These are phyloP conservation scores for Naganishia sp. DNA, from an alignment of 1,284 basidiomycete species.

Conservation along the genomic window DNA sequence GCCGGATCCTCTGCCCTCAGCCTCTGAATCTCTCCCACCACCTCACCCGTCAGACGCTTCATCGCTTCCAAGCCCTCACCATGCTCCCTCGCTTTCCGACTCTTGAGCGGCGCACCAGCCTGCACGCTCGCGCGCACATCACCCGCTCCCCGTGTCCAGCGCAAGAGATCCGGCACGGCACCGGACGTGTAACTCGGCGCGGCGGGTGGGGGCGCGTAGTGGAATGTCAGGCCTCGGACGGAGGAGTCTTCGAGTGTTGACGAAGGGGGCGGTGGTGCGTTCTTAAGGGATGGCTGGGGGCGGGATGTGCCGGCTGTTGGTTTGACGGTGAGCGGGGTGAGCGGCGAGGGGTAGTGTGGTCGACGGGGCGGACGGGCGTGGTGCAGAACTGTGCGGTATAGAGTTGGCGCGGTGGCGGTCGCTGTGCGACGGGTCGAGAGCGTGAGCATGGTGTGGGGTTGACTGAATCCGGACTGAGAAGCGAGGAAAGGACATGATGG, in stretches of 20 bases:
- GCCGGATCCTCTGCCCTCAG: constrained; percentile 38
- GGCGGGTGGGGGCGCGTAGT: constrained; percentile 49
- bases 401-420: neutral
- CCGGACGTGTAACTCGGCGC: constrained; percentile 48
- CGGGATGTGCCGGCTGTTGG: constrained; percentile 48
- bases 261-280: constrained; percentile 26
- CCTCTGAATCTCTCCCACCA: constrained; percentile 39
- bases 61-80: constrained; percentile 31
- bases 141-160: constrained; percentile 43
- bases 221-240: constrained; percentile 39
- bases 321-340: constrained; percentile 37
- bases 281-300: constrained; percentile 34
- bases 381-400: constrained; percentile 28
- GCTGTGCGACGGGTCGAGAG: constrained; percentile 1
- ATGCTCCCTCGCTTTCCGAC: constrained; percentile 35
- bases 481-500: neutral
- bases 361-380: constrained; percentile 45
- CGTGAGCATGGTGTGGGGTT: constrained; percentile 16
- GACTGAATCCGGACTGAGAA: neutral
- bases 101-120: constrained; percentile 36
- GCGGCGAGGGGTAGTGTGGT: constrained; percentile 42
- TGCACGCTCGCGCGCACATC: constrained; percentile 27
- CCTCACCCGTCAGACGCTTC: constrained; percentile 38
- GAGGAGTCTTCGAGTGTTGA: constrained; percentile 26
- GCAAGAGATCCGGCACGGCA: constrained; percentile 41